Base-by-base conservation (phyloP, 139 green algal species). In the Chlorella sp. region DNA sequence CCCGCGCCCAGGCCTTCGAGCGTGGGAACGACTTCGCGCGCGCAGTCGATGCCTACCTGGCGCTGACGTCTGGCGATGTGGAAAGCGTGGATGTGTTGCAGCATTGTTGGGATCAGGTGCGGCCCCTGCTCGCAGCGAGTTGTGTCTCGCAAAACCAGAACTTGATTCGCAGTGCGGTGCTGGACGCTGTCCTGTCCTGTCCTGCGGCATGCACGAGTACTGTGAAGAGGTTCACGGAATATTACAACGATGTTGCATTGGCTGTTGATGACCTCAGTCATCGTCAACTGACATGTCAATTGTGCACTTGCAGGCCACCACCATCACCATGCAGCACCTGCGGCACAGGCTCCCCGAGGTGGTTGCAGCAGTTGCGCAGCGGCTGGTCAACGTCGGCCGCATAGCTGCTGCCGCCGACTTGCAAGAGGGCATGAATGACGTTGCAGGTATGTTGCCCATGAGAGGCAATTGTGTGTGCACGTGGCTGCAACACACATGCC, bases 41-140 rank as follows among this genome's bases (percentile, higher is more conserved):
- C 30, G 90, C 90, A 20, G 90, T 96, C 26, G 91, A 96, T 27
- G 71, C 81, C 6, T 95, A 94, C 78, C 77, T 96, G n/a, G 81
- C 77, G 0, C 42, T 93, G 31, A 84, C 62, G 1, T 31, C 35
- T 2, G 65, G 72, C 14, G 75, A 87, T 72, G 86, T 61, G 2
- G 34, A 30, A 29, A 80, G 91, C 36, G 10, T 82, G 32, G 82
- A 89, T 49, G 62, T 71, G 24, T 70, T 92, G 32, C 72, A 92
- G 73, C n/a, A 86, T n/a, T n/a, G n/a, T n/a, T 78, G 85, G 75
- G 49, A 34, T 64, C 2, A 27, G 23, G 5, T 5, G 24, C 6
- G 49, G 5, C 27, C 24, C 27, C 17, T 29, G 34, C 33, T 30
- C 23, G 42, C 42, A 55, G 10, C 42, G 17, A 17, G 42, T 55